Evolutionary conservation across 2,329 filamentous ascomycete genomes (phyloP).

Genomic region (Neonectria punicea): DNA sequence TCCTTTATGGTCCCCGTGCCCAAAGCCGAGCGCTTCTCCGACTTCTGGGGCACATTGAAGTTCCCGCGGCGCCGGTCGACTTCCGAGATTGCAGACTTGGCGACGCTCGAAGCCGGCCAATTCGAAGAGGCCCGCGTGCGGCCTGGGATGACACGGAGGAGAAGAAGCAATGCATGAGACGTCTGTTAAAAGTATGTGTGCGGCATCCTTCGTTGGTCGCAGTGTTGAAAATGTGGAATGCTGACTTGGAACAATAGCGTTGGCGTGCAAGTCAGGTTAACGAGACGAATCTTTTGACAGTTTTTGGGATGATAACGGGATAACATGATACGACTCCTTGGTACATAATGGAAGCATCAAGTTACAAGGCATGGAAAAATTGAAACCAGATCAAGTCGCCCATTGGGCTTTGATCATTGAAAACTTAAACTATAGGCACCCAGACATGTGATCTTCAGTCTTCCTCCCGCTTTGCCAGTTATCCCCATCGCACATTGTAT

Average conservation of each 20-base stretch:
- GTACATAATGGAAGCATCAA: not conserved
- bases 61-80: constrained; percentile 34
- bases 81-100: constrained; percentile 25
- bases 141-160: not conserved
- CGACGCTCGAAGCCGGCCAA: constrained; percentile 29
- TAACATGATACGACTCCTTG: not conserved
- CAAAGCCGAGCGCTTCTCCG: constrained; percentile 10
- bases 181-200: not conserved
- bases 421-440: constrained; percentile 5
- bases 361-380: not conserved
- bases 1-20: constrained; percentile 35
- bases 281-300: not conserved
- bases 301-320: not conserved
- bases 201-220: not conserved
- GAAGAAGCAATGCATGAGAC: not conserved
- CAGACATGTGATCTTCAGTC: not conserved
- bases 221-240: not conserved
- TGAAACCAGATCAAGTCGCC: not conserved
- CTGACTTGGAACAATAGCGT: not conserved
- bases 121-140: constrained; percentile 32
- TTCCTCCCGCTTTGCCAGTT: not conserved
- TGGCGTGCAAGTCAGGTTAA: not conserved
- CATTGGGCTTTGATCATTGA: not conserved
- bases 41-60: constrained; percentile 27
- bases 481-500: not conserved